Evolutionary conservation across 768 basidiomycete species (phyloP).

Genomic region (Hydnum rufescens): DNA sequence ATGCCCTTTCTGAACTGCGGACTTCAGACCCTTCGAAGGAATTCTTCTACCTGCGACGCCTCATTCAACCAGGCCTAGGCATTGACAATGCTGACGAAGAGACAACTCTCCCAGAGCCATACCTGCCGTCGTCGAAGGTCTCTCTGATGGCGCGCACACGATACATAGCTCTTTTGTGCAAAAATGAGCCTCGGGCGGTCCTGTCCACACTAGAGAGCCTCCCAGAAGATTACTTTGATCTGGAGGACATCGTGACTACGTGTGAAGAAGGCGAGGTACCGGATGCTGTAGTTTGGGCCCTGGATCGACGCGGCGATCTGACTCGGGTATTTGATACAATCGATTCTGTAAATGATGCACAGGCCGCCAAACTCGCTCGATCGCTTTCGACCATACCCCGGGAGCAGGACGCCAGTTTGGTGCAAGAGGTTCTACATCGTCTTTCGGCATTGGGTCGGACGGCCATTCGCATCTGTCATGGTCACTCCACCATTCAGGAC

Average conservation of each 20-base stretch:
- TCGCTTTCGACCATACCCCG: slow-evolving; percentile 4
- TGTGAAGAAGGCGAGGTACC: slow-evolving; percentile 50
- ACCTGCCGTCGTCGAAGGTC: slow-evolving; percentile 26
- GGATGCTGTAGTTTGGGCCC: slow-evolving; percentile 68
- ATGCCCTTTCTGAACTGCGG: slow-evolving; percentile 34
- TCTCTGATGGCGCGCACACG: slow-evolving; percentile 30
- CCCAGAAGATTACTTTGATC: slow-evolving; percentile 34
- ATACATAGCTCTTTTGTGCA: slow-evolving; percentile 58
- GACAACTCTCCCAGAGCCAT: slow-evolving; percentile 5
- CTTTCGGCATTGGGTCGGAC: slow-evolving; percentile 39
- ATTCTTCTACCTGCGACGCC: slow-evolving; percentile 55
- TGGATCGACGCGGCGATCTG: slow-evolving; percentile 43
- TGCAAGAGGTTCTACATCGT: slow-evolving; percentile 25
- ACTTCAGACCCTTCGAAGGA: slow-evolving; percentile 30
- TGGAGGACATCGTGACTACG: slow-evolving; percentile 31
- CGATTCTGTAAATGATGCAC: slow-evolving; percentile 19
- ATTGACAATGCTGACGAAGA: slow-evolving; percentile 24
- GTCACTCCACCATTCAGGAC: slow-evolving; percentile 29
- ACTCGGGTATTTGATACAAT: slow-evolving; percentile 46
- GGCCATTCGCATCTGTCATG: slow-evolving; percentile 49
- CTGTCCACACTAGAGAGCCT: slow-evolving; percentile 40
- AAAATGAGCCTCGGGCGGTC: slow-evolving; percentile 42
- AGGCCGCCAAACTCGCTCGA: slow-evolving; percentile 9
- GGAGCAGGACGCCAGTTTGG: slow-evolving; percentile 10
- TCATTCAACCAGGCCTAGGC: slow-evolving; percentile 40